Conservation (phyloP, 163 green algal species). For the Chlamydomonas reinhardtii region DNA sequence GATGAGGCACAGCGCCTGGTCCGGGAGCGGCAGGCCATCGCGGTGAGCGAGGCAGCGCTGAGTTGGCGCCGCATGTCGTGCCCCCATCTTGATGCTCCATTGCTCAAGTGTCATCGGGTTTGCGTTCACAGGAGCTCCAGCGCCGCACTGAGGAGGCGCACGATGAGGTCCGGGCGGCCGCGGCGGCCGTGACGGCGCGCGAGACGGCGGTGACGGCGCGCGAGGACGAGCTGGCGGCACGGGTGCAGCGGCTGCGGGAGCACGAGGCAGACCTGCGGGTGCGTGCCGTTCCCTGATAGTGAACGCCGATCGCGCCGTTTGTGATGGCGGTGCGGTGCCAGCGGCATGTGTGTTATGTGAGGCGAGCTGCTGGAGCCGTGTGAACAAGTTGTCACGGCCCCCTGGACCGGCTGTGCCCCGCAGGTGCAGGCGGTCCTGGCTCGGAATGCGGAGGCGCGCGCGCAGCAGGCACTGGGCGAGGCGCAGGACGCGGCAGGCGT, state of each 20-base stretch:
- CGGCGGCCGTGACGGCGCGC: neutral
- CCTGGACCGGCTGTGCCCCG: too few species aligned
- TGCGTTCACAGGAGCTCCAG: neutral
- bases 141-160: neutral
- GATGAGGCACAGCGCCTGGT: slow-evolving; percentile 1
- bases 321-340: too few species aligned
- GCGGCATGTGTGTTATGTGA: too few species aligned
- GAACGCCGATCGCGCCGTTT: too few species aligned
- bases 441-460: neutral
- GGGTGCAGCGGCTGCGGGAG: neutral
- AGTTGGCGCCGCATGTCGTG: too few species aligned
- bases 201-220: slow-evolving; percentile 36
- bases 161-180: neutral
- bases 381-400: too few species aligned
- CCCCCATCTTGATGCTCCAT: too few species aligned
- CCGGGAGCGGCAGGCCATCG: too few species aligned
- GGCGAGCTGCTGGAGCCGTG: too few species aligned
- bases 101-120: too few species aligned
- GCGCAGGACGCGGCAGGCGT: neutral
- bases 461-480: slow-evolving; percentile 1
- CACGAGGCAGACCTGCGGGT: neutral
- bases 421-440: neutral
- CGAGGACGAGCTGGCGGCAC: slow-evolving; percentile 39
- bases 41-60: too few species aligned
- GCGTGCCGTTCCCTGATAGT: too few species aligned